phyloP scores from a whole-genome alignment of 495 filamentous ascomycete genomes.

The Aspergillus avenaceus region DNA sequence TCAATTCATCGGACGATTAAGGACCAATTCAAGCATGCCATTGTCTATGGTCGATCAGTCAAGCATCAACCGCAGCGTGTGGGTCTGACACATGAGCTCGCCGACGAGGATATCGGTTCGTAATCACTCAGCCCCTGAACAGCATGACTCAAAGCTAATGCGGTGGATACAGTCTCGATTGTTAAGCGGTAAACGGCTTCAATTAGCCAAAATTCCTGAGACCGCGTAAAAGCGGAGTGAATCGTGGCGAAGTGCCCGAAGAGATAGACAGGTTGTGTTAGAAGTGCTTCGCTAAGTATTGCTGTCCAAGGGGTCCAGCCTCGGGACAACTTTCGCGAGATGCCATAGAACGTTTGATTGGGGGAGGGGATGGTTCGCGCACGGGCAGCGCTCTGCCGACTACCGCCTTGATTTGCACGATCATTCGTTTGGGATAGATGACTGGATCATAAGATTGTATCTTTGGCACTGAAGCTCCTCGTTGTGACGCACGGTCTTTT shows the following conservation, averaged over 20 bases:
- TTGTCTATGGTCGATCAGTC: constrained; percentile 96
- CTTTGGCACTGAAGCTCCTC: constrained; percentile 2
- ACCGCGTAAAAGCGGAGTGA: constrained; percentile 26
- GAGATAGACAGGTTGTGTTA: constrained; percentile 25
- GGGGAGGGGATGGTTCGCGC: constrained; percentile 24
- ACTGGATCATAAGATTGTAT: constrained; percentile 19
- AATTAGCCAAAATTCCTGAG: constrained; percentile 19
- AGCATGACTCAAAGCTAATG: constrained; percentile 28
- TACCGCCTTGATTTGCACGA: constrained; percentile 21
- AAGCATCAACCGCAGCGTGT: constrained; percentile 98
- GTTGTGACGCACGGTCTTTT: background rate
- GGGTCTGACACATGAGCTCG: constrained; percentile 84
- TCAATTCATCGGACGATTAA: constrained; percentile 93
- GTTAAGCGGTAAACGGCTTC: constrained; percentile 71
- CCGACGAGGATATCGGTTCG: constrained; percentile 96
- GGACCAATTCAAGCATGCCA: constrained; percentile 90
- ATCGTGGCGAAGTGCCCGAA: constrained; percentile 28
- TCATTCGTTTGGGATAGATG: constrained; percentile 17
- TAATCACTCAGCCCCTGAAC: constrained; percentile 15
- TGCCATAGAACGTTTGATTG: constrained; percentile 32
- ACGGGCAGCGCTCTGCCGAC: constrained; percentile 31
- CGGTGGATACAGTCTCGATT: constrained; percentile 70
- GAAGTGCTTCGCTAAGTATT: constrained; percentile 17
- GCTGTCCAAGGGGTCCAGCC: constrained; percentile 17
- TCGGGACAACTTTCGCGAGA: constrained; percentile 29